Base-by-base conservation (phyloP, 352 stramenopile species). In the Paralagenidium karlingii region DNA sequence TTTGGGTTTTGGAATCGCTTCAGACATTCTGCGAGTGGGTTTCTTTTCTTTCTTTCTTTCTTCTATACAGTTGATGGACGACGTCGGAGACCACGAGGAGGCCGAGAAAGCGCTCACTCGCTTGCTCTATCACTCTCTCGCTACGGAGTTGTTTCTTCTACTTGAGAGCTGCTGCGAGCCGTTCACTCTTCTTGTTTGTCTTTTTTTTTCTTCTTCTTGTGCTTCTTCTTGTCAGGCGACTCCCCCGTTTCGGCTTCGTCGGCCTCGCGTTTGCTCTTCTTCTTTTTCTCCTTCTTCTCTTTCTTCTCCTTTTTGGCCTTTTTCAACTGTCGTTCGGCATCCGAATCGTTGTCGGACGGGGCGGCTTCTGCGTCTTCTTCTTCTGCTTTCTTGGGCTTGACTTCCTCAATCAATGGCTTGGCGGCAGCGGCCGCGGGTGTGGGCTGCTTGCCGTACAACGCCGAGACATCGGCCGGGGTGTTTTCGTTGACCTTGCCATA, bases 181-280 rank as follows among this genome's bases (percentile, higher is more conserved):
- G n/a, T n/a, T n/a, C n/a, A n/a, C 22, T 36, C 22, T 7, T 36
- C 30, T 22, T 7, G 19, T 36, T 36, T 36, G 16, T 76, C 67
- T 52, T 85, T 85, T 61, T 87, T 88, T 58, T 82, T 86, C 66
- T 89, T 91, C 64, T 88, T 88, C 55, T 86, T 89, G 22, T 59
- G 67, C 54, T 82, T 86, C 52, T 89, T 92, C 68, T 88, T 88
- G 41, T 88, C 70, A 0, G 71, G 78, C 19, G 73, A 82, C 22
- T 75, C 66, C n/a, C 63, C 69, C 1, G 38, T 57, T 31, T 48
- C 34, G 15, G 55, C 58, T 15, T 68, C 58, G 1, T 79, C 69
- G 2, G 50, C 60, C 16, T 86, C 68, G 32, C 73, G 74, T 41
- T 55, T 55, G 32, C 15, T 24, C 55, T 90, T 91, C 43, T 81